A percentile compares a stretch with the other conserved stretches of the same genome.
Conservation (phyloP, 495 filamentous ascomycete species). For the Delitschia confertaspora region DNA sequence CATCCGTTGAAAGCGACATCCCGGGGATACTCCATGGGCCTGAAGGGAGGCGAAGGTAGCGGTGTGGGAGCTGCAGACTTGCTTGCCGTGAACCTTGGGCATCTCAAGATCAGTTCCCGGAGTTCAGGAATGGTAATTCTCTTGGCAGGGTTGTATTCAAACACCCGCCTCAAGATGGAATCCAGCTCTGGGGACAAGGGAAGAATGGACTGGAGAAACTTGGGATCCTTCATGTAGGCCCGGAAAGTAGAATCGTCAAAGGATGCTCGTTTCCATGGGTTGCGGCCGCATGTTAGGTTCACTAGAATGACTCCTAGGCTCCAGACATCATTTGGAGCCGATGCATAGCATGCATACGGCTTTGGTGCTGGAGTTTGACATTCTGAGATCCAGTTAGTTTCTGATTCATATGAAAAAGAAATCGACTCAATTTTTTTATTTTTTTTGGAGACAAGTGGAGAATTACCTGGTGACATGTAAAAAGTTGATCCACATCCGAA, state of each 20-base stretch:
- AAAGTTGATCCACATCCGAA: constrained; percentile 98
- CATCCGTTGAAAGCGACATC: constrained; percentile 24
- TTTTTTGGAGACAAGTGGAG: constrained; percentile 11
- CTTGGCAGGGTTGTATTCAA: constrained; percentile 78
- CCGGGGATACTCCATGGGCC: constrained; percentile 25
- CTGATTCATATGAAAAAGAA: constrained; percentile 28
- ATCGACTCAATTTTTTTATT: too few species aligned
- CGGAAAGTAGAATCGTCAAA: constrained; percentile 90
- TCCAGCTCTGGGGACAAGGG: constrained; percentile 88
- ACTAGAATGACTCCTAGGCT: constrained; percentile 94
- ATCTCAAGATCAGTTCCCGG: constrained; percentile 63
- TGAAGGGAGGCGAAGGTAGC: constrained; percentile 25
- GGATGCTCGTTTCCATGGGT: constrained; percentile 96
- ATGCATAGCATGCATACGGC: constrained; percentile 73
- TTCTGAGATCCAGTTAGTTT: constrained; percentile 47
- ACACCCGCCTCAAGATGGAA: constrained; percentile 76
- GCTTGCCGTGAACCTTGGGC: constrained; percentile 58
- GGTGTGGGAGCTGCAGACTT: constrained; percentile 22
- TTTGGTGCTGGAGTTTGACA: constrained; percentile 81
- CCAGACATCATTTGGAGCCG: constrained; percentile 96
- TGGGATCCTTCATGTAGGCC: constrained; percentile 75
- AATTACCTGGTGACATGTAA: constrained; percentile 96
- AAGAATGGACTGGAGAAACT: constrained; percentile 86
- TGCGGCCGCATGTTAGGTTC: constrained; percentile 94
- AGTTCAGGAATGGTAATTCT: constrained; percentile 81